phyloP scores from a whole-genome alignment of 2,329 filamentous ascomycete genomes.

The Penicillium verrucosum region DNA sequence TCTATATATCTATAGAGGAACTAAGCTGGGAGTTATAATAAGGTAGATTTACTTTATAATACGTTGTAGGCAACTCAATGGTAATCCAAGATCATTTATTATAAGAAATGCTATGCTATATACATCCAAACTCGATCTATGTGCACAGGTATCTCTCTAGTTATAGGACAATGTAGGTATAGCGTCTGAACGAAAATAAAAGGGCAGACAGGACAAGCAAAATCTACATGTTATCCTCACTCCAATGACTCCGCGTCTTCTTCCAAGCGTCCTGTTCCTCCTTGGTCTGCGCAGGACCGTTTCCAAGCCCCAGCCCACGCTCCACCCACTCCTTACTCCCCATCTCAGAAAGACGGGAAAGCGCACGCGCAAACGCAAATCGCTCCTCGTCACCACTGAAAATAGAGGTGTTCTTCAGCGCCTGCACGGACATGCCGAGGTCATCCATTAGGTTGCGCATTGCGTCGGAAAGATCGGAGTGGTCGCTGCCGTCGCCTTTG shows the following conservation, averaged over 20 bases:
- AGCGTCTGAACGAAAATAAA: not conserved
- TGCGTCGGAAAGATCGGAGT: conserved; percentile 59
- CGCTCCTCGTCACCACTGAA: conserved; percentile 95
- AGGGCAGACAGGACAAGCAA: not conserved
- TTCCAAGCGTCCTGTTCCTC: conserved; percentile 49
- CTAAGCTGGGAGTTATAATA: not conserved
- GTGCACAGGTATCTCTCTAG: conserved; percentile 2
- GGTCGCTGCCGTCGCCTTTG: conserved; percentile 45
- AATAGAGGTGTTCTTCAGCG: conserved; percentile 78
- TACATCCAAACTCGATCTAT: conserved; percentile 2
- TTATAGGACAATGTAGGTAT: not conserved
- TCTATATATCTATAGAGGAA: not conserved
- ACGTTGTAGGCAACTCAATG: not conserved
- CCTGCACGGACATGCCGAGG: conserved; percentile 76
- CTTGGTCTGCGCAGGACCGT: conserved; percentile 44
- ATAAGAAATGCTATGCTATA: not conserved
- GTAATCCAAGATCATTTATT: not conserved
- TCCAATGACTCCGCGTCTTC: conserved; percentile 48
- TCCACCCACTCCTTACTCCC: conserved; percentile 94
- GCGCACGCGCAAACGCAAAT: conserved; percentile 88
- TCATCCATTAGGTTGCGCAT: conserved; percentile 86
- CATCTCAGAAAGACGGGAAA: conserved; percentile 87
- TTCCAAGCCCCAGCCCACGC: conserved; percentile 57
- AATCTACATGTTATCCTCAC: conserved; percentile 48
- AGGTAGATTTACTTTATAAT: not conserved